phyloP scores from a whole-genome alignment of 163 green algal species.

The Volvox carteri region DNA sequence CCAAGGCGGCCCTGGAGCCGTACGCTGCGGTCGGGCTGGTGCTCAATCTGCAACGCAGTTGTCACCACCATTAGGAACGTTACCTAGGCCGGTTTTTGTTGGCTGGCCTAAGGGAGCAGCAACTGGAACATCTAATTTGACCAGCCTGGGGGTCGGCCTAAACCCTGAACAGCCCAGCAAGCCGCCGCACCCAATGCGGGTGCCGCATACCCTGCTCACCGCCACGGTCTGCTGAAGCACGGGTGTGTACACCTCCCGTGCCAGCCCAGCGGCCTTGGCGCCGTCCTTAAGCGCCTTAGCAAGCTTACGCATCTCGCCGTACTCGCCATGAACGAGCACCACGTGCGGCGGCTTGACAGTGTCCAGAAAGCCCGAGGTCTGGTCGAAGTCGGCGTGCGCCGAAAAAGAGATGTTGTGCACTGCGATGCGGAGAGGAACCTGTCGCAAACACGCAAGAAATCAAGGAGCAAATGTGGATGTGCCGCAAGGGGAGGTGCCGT shows the following conservation, averaged over 20 bases:
- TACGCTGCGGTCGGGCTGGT: constrained; percentile 58
- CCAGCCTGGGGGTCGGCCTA: no score
- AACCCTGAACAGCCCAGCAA: no score
- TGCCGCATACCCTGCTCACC: constrained; percentile 33
- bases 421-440: constrained; percentile 86
- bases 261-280: constrained; percentile 68
- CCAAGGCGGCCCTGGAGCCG: constrained; percentile 80
- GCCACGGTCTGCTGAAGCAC: constrained; percentile 59
- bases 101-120: no score
- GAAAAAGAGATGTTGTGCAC: constrained; percentile 98
- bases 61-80: not conserved
- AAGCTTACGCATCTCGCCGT: constrained; percentile 67
- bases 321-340: constrained; percentile 98
- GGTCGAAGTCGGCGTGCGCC: constrained; percentile 97
- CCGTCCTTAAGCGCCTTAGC: constrained; percentile 82
- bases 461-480: no score
- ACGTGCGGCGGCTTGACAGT: constrained; percentile 90
- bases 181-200: no score
- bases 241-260: constrained; percentile 88
- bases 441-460: constrained; percentile 31
- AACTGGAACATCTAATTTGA: no score
- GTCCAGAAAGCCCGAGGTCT: constrained; percentile 97
- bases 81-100: no score
- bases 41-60: constrained; percentile 49
- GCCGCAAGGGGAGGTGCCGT: no score